Conservation (phyloP, 768 basidiomycete species). For the Symmetrospora coprosmae region DNA sequence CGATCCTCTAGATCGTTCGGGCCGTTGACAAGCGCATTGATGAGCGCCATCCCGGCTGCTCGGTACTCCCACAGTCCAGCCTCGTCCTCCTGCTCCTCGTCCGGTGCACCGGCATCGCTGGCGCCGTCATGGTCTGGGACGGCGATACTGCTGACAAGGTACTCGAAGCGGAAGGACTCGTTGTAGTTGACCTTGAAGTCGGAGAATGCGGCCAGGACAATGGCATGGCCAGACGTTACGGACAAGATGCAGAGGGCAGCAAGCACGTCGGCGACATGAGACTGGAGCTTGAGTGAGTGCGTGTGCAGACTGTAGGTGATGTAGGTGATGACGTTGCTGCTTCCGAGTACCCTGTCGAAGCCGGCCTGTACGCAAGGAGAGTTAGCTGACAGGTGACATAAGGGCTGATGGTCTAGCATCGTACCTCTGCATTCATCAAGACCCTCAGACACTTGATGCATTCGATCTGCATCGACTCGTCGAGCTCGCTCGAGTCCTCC, state of each 20-base stretch:
- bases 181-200: conserved; percentile 59
- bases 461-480: conserved; percentile 56
- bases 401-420: conserved; percentile 26
- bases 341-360: conserved; percentile 52
- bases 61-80: conserved; percentile 64
- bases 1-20: conserved; percentile 66
- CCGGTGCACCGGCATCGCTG: conserved; percentile 34
- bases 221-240: conserved; percentile 53
- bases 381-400: not conserved
- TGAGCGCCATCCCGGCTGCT: conserved; percentile 56
- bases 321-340: conserved; percentile 54
- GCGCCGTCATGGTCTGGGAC: conserved; percentile 39
- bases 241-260: conserved; percentile 71
- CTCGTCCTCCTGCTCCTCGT: conserved; percentile 43
- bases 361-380: conserved; percentile 45
- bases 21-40: conserved; percentile 65
- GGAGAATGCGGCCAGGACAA: conserved; percentile 61
- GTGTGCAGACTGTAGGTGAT: conserved; percentile 55
- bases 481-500: conserved; percentile 46
- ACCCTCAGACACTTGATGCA: conserved; percentile 65
- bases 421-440: conserved; percentile 69
- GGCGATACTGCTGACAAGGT: conserved; percentile 51
- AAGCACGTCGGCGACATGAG: conserved; percentile 59
- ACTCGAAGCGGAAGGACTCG: conserved; percentile 68
- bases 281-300: conserved; percentile 53